Evolutionary conservation across 1,284 basidiomycete species (phyloP).

Genomic region (Cutaneotrichosporon cavernicola): DNA sequence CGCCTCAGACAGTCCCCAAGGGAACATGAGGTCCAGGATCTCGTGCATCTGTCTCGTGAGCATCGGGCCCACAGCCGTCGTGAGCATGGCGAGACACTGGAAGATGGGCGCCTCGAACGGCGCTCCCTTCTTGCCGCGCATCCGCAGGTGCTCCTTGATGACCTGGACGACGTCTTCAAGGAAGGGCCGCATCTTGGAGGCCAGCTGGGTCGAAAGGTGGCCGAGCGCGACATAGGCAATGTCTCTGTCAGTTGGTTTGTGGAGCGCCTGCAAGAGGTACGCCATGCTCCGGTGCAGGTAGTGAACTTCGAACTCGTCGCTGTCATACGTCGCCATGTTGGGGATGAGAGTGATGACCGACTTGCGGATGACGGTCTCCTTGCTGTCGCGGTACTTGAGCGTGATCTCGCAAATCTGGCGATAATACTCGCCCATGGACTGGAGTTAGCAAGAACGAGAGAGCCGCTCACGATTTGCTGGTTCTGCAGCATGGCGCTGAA

Average conservation of each 20-base stretch:
- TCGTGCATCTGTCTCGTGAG: conserved; percentile 95
- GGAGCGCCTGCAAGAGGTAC: conserved; percentile 80
- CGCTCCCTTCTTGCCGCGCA: conserved; percentile 86
- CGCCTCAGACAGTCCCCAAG: conserved; percentile 87
- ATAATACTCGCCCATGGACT: conserved; percentile 94
- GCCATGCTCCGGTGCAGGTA: conserved; percentile 90
- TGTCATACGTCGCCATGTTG: conserved; percentile 89
- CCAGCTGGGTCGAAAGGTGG: conserved; percentile 86
- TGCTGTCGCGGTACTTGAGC: conserved; percentile 79
- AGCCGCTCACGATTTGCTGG: conserved; percentile 74
- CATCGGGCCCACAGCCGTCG: conserved; percentile 91
- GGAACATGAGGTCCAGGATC: conserved; percentile 94
- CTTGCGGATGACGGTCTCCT: conserved; percentile 81
- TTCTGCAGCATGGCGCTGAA: conserved; percentile 89
- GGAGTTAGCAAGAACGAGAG: background rate
- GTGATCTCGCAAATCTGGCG: conserved; percentile 87
- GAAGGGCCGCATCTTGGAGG: conserved; percentile 93
- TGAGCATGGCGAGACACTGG: conserved; percentile 95
- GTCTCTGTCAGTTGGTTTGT: conserved; percentile 84
- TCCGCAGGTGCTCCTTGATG: conserved; percentile 83
- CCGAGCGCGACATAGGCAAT: conserved; percentile 96
- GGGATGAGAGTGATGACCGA: conserved; percentile 93
- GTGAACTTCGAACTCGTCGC: conserved; percentile 81
- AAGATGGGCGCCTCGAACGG: conserved; percentile 95
- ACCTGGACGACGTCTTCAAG: conserved; percentile 87